Conservation (phyloP, 164 flowering plant species). For the Cinnamomum micranthum region DNA sequence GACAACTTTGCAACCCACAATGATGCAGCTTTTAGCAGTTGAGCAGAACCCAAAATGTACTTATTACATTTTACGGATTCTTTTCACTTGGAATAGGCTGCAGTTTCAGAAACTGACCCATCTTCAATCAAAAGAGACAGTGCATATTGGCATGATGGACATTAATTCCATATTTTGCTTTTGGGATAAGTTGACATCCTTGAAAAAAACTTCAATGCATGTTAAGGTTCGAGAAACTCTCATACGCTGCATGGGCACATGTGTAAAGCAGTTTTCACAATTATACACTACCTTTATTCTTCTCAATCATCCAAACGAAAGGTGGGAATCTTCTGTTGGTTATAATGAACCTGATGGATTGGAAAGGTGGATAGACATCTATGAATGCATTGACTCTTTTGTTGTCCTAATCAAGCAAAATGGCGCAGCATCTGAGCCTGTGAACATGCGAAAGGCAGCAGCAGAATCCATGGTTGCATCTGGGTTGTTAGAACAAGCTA, state of each 20-base stretch:
- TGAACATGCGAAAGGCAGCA: constrained; percentile 78
- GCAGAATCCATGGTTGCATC: constrained; percentile 82
- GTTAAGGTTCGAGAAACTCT: constrained; percentile 60
- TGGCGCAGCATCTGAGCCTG: constrained; percentile 70
- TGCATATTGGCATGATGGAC: constrained; percentile 57
- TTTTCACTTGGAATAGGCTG: constrained; percentile 66
- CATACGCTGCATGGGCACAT: constrained; percentile 78
- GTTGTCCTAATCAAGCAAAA: constrained; percentile 43
- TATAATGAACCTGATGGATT: constrained; percentile 12
- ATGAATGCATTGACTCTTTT: constrained; percentile 40
- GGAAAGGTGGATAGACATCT: constrained; percentile 27
- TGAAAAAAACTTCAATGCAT: constrained; percentile 53
- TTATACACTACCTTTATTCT: constrained; percentile 29
- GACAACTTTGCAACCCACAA: constrained; percentile 49
- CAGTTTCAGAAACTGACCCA: constrained; percentile 33
- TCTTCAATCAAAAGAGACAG: constrained; percentile 13
- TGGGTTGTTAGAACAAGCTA: constrained; percentile 75
- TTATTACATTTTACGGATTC: constrained; percentile 65
- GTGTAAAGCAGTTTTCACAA: constrained; percentile 46
- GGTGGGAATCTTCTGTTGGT: constrained; percentile 11
- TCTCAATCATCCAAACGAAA: constrained; percentile 7
- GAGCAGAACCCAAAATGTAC: constrained; percentile 75
- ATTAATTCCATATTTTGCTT: constrained; percentile 42
- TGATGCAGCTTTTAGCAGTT: constrained; percentile 42
- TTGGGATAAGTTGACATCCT: constrained; percentile 64